These are phyloP conservation scores for Aspergillus panamensis DNA, from an alignment of 495 filamentous ascomycete genomes.

Conservation along the genomic window DNA sequence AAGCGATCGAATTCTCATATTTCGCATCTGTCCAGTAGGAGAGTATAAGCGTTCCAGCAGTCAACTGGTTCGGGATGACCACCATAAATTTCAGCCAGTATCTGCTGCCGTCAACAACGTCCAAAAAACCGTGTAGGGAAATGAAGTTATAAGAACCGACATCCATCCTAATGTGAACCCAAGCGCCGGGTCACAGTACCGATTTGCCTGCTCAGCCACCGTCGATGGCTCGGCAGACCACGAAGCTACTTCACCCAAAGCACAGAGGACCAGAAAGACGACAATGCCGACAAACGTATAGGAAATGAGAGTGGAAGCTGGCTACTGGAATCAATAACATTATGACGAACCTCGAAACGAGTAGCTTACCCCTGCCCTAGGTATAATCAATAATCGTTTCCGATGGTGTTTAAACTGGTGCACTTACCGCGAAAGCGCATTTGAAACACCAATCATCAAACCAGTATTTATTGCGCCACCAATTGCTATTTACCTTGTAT, in stretches of 20 bases:
- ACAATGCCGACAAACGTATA: conserved; percentile 57
- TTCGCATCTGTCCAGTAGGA: conserved; percentile 61
- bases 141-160: conserved; percentile 21
- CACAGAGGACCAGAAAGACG: conserved; percentile 59
- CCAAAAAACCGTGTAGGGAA: not conserved
- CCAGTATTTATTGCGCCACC: conserved; percentile 80
- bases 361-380: conserved; percentile 35
- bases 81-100: conserved; percentile 66
- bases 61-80: conserved; percentile 73
- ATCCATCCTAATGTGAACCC: conserved; percentile 60
- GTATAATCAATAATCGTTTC: not conserved
- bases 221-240: conserved; percentile 55
- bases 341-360: not conserved
- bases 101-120: conserved; percentile 26
- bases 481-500: conserved; percentile 52
- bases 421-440: conserved; percentile 57
- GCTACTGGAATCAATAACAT: conserved; percentile 30
- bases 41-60: conserved; percentile 67
- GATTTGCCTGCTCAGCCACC: conserved; percentile 57
- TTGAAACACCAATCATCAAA: conserved; percentile 58
- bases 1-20: conserved; percentile 67
- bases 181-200: conserved; percentile 60
- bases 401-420: not conserved
- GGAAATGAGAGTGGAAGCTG: conserved; percentile 60
- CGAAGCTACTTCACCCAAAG: conserved; percentile 61